Evolutionary conservation across 1,139 yeast genomes (phyloP).

Genomic region (Scheffersomyces lignicola): DNA sequence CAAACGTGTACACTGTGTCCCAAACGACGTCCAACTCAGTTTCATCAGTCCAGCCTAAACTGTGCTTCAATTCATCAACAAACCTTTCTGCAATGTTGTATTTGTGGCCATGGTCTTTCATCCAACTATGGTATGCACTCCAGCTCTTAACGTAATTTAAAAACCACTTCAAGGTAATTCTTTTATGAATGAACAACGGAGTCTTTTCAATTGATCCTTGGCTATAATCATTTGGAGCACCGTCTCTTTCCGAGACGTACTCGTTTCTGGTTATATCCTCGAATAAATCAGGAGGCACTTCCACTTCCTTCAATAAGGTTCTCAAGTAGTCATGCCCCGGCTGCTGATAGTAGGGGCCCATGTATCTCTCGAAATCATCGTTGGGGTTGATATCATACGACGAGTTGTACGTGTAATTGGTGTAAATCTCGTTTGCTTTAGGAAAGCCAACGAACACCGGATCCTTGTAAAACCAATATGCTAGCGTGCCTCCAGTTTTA

Average conservation of each 20-base stretch:
- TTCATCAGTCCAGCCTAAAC: constrained; percentile 45
- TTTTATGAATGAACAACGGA: constrained; percentile 39
- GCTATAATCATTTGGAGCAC: constrained; percentile 14
- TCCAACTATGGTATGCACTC: constrained; percentile 75
- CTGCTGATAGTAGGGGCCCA: constrained; percentile 75
- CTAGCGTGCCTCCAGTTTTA: constrained; percentile 62
- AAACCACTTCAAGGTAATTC: constrained; percentile 44
- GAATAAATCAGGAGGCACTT: constrained; percentile 43
- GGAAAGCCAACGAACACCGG: constrained; percentile 51
- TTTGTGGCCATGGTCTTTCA: constrained; percentile 29
- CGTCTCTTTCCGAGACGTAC: constrained; percentile 34
- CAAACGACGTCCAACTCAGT: constrained; percentile 51
- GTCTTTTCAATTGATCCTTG: constrained; percentile 18
- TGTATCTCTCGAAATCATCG: constrained; percentile 36
- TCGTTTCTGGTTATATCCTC: constrained; percentile 39
- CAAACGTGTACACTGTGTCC: constrained; percentile 58
- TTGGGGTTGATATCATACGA: constrained; percentile 19
- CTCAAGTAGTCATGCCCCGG: constrained; percentile 66
- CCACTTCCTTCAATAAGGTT: constrained; percentile 38
- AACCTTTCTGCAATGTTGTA: constrained; percentile 43
- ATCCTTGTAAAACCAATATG: constrained; percentile 80
- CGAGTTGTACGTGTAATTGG: constrained; percentile 39
- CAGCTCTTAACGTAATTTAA: constrained; percentile 57
- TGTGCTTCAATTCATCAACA: constrained; percentile 40
- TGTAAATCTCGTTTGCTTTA: constrained; percentile 39